phyloP scores from a whole-genome alignment of 2,329 filamentous ascomycete species.

The Cercospora berteroae region DNA sequence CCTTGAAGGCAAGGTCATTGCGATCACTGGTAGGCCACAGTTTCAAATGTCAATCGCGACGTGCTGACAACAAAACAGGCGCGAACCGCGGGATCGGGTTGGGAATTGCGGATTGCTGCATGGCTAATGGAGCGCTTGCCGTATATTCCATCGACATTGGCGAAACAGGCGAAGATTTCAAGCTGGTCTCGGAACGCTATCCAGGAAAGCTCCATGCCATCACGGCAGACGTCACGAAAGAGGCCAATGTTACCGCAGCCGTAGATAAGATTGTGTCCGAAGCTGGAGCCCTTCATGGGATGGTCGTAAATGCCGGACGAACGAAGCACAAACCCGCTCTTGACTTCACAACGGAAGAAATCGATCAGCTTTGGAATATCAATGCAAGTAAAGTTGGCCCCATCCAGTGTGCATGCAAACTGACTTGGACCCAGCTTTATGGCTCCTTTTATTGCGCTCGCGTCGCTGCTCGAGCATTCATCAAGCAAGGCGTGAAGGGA shows the following conservation, averaged over 20 bases:
- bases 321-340: conserved; percentile 55
- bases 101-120: conserved; percentile 49
- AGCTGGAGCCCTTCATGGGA: conserved; percentile 49
- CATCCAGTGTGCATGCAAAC: not conserved
- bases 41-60: not conserved
- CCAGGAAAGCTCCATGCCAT: conserved; percentile 44
- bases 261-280: conserved; percentile 48
- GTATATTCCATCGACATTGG: conserved; percentile 52
- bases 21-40: not conserved
- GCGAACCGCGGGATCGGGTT: conserved; percentile 51
- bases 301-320: conserved; percentile 49
- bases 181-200: conserved; percentile 40
- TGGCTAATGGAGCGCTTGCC: conserved; percentile 44
- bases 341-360: conserved; percentile 51
- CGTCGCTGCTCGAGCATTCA: conserved; percentile 46
- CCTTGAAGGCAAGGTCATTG: not conserved
- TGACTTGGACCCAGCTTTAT: conserved; percentile 40
- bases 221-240: conserved; percentile 50
- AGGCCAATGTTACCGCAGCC: conserved; percentile 46
- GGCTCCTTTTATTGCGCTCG: conserved; percentile 47
- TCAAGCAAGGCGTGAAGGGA: conserved; percentile 47
- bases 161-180: conserved; percentile 46
- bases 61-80: conserved; percentile 29
- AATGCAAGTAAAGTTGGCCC: conserved; percentile 30
- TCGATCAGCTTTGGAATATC: conserved; percentile 46